Base-by-base conservation (phyloP, 169 alveolate genomes). In the Eimeria mitis region DNA sequence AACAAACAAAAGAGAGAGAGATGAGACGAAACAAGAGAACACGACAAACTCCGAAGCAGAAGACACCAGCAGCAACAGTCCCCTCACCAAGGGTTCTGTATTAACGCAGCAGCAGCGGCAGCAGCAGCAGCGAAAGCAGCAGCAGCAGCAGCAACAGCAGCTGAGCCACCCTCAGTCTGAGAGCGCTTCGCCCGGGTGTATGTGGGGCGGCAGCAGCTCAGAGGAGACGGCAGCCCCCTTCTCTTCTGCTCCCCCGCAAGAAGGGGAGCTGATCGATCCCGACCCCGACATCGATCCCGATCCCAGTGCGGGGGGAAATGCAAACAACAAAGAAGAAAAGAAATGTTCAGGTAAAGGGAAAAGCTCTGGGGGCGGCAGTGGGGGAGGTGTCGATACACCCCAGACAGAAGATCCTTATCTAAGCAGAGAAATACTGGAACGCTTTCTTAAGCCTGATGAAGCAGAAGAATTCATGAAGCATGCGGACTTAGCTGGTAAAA, bases 401-500 rank as follows among this genome's bases (percentile, higher is more conserved):
- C 75, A 65, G 40, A 91, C 47, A 34, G 95, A 91, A 19, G 73
- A 59, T 19, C 78, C 21, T 19, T 84, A 63, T 13, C 54, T 91
- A 3, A 56, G 59, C 70, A 59, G 94, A 68, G 96, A 94, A 28
- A 81, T 73, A 73, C 54, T 94, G 56, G 94, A 81, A 8, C 42
- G 56, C 56, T 94, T 61, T n/a, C 73, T 94, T 37, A 42, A 56
- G 70, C 89, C 87, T 1, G 94, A 94, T 11, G 96, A 94, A 25
- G 94, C 81, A 0, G 94, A 94, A n/a, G 94, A 94, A 44, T 79
- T 94, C 76, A 68, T 81, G 87, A 71, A 49, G 71, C 81, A 84
- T 34, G 94, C 89, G 25, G 96, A 94, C 89, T 65, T 84, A 21
- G 94, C 96, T 1, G 94, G 96, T 94, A 63, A 16, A 40, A 8